These are phyloP conservation scores for Trypanosoma melophagium DNA, from an alignment of 208 protist genomes.

Conservation along the genomic window DNA sequence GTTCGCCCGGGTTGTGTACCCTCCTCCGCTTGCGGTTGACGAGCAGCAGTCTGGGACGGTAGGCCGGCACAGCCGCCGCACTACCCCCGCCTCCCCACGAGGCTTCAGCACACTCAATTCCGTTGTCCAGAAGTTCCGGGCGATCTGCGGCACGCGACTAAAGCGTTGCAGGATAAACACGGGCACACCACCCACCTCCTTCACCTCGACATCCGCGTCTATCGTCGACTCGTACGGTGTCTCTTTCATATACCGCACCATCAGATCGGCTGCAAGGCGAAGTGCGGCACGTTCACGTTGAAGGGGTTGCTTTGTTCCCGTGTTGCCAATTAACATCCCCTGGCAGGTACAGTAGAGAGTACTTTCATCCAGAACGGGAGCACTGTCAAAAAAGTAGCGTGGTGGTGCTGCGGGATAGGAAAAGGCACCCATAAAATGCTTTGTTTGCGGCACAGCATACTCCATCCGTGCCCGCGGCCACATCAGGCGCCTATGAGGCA, in stretches of 20 bases:
- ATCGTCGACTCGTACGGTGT: constrained; percentile 15
- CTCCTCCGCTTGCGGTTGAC: constrained; percentile 36
- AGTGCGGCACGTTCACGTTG: neutral
- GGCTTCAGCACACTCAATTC: neutral
- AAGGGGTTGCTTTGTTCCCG: neutral
- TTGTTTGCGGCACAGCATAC: constrained; percentile 1
- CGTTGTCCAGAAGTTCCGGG: constrained; percentile 9
- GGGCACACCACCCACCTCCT: neutral
- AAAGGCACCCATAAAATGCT: constrained; percentile 16
- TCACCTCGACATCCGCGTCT: neutral
- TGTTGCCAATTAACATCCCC: neutral
- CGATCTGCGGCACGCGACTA: constrained; percentile 9
- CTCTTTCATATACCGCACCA: constrained; percentile 18
- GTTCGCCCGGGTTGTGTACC: constrained; percentile 30
- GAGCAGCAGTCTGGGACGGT: constrained; percentile 37
- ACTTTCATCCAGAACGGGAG: constrained; percentile 8
- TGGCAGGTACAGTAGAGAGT: constrained; percentile 24
- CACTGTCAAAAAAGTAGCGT: constrained; percentile 15
- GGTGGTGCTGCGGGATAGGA: constrained; percentile 11
- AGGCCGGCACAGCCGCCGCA: neutral
- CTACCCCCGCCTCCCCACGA: neutral
- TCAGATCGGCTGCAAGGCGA: constrained; percentile 8
- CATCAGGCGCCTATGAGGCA: neutral
- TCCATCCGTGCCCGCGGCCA: constrained; percentile 3
- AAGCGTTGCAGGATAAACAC: constrained; percentile 7